Percentiles rank a stretch among this genome's conserved stretches.
Conservation (phyloP, 202 grass and related monocot genomes). For the Digitaria exilis region DNA sequence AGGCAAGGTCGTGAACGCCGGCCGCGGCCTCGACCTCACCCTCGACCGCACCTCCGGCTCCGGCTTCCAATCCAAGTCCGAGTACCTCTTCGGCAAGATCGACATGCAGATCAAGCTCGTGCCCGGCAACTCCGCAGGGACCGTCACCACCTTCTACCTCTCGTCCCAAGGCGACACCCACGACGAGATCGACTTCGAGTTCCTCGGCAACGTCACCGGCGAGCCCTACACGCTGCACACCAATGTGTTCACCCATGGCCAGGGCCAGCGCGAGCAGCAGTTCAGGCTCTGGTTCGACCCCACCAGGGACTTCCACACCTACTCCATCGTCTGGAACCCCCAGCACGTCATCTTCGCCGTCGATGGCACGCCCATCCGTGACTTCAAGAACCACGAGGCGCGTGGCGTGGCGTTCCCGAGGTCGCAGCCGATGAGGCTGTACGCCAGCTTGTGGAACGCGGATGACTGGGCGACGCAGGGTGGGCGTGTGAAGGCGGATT, state of each 20-base stretch:
- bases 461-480: constrained; percentile 94
- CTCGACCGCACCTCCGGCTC: constrained; percentile 77
- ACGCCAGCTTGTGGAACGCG: constrained; percentile 89
- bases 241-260: constrained; percentile 72
- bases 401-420: constrained; percentile 67
- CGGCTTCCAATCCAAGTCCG: constrained; percentile 80
- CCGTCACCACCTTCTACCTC: constrained; percentile 88
- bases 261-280: constrained; percentile 87
- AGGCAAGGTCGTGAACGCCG: constrained; percentile 65
- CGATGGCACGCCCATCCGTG: constrained; percentile 66
- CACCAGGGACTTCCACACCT: constrained; percentile 76
- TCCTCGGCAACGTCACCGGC: constrained; percentile 80
- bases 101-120: constrained; percentile 99
- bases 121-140: constrained; percentile 90
- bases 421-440: constrained; percentile 74
- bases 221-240: constrained; percentile 94
- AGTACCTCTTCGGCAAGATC: constrained; percentile 94
- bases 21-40: constrained; percentile 66
- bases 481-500: constrained; percentile 84
- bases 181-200: constrained; percentile 98
- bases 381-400: constrained; percentile 88
- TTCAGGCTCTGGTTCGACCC: constrained; percentile 98
- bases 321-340: constrained; percentile 88
- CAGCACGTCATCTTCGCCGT: constrained; percentile 83
- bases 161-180: constrained; percentile 67